phyloP scores from a whole-genome alignment of 164 flowering plant species.

The Macadamia tetraphylla region DNA sequence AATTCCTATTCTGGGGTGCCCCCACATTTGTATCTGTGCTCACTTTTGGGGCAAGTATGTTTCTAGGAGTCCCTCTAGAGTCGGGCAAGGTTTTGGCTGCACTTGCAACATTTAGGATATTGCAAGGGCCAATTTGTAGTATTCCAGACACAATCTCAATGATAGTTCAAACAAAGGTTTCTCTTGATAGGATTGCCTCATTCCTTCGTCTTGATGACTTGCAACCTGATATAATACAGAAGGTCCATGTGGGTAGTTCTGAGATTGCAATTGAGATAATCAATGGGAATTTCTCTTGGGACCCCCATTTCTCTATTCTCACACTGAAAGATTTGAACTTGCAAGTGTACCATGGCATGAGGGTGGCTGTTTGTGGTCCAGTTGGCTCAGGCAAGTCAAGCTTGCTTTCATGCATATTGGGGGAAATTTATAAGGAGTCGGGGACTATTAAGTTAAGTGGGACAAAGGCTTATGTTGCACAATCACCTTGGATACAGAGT shows the following conservation, averaged over 20 bases:
- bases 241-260: constrained; percentile 35
- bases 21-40: constrained; percentile 61
- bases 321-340: constrained; percentile 39
- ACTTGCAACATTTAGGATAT: constrained; percentile 69
- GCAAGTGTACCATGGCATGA: constrained; percentile 35
- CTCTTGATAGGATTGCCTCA: constrained; percentile 58
- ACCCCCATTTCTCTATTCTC: constrained; percentile 19
- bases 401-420: constrained; percentile 58
- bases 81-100: constrained; percentile 70
- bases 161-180: constrained; percentile 67
- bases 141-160: constrained; percentile 62
- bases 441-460: constrained; percentile 55
- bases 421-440: constrained; percentile 63
- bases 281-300: constrained; percentile 37
- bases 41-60: constrained; percentile 52
- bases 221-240: constrained; percentile 37
- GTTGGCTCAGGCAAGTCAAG: constrained; percentile 68
- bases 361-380: constrained; percentile 53
- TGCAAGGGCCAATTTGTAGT: constrained; percentile 58
- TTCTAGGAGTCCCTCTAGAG: constrained; percentile 55
- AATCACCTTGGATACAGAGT: constrained; percentile 91
- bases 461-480: constrained; percentile 77
- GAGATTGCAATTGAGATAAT: constrained; percentile 48
- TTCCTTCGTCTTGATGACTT: constrained; percentile 58
- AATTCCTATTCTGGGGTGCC: constrained; percentile 56